A percentile compares a stretch with the other conserved stretches of the same genome.
These are phyloP conservation scores for Fraxinus angustifolia DNA, from an alignment of 305 asterid species.

Conservation along the genomic window DNA sequence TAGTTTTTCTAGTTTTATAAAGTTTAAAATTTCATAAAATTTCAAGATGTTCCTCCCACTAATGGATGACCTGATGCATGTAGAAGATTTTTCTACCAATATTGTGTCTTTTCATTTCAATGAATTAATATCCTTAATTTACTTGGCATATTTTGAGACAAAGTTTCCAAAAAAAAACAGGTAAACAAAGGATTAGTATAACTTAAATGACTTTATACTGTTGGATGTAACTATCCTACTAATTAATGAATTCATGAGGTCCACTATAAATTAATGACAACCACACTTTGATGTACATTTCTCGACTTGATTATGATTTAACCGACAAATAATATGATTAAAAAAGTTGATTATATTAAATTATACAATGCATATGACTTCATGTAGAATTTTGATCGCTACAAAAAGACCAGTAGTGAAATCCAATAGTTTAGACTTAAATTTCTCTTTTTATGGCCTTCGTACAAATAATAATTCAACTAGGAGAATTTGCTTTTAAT, in stretches of 20 bases:
- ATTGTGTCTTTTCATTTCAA: no score
- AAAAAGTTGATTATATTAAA: neutral
- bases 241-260: neutral
- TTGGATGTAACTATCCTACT: neutral
- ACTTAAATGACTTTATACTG: neutral
- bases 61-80: no score
- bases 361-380: neutral
- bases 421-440: neutral
- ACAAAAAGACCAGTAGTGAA: neutral
- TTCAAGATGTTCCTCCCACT: no score
- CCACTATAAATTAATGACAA: neutral
- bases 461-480: neutral
- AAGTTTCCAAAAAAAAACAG: no score
- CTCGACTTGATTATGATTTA: neutral
- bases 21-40: no score
- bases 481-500: neutral
- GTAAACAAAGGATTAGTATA: neutral
- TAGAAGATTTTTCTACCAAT: no score
- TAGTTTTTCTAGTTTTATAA: no score
- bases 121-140: no score
- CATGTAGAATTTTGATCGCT: neutral
- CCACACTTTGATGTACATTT: neutral
- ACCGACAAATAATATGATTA: neutral
- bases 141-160: no score
- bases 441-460: neutral